These are phyloP conservation scores for Auxenochlorella protothecoides DNA, from an alignment of 139 green algal genomes.

Conservation along the genomic window DNA sequence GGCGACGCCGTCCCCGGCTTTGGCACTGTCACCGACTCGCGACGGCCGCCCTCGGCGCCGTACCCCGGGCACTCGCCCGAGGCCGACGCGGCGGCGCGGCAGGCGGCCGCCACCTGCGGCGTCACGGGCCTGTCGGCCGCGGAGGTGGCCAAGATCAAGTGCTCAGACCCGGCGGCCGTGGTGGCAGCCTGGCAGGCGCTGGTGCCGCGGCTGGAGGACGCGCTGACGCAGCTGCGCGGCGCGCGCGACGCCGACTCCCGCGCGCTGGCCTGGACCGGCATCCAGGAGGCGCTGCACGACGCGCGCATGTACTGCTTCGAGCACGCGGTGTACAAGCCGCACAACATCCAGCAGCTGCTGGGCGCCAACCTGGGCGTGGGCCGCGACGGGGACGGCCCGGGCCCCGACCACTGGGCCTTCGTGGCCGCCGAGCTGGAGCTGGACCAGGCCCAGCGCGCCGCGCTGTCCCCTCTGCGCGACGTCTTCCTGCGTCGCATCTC, in stretches of 20 bases:
- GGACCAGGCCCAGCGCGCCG: background rate
- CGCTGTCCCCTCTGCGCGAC: background rate
- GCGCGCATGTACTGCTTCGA: conserved; percentile 7
- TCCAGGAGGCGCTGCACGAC: background rate
- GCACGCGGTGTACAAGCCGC: conserved; percentile 9
- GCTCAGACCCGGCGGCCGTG: background rate
- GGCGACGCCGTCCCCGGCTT: no score
- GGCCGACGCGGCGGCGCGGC: background rate
- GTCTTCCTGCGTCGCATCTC: conserved; percentile 2
- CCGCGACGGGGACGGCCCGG: background rate
- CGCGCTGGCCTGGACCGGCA: background rate
- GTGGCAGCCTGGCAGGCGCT: background rate
- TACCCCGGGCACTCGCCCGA: no score
- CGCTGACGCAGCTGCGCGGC: background rate
- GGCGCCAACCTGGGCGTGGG: conserved; percentile 4
- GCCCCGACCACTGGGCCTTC: background rate
- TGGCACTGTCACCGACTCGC: no score
- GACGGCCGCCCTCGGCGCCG: no score
- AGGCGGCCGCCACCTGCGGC: background rate
- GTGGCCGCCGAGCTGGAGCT: background rate
- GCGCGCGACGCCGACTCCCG: background rate
- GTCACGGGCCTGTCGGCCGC: background rate
- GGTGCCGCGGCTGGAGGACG: background rate
- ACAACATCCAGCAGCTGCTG: conserved; percentile 9
- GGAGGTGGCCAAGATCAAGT: background rate